Evolutionary conservation across 495 filamentous ascomycete species (phyloP), one percentile per base, ranked within the genome.

Genomic region (Xylaria palmicola): DNA sequence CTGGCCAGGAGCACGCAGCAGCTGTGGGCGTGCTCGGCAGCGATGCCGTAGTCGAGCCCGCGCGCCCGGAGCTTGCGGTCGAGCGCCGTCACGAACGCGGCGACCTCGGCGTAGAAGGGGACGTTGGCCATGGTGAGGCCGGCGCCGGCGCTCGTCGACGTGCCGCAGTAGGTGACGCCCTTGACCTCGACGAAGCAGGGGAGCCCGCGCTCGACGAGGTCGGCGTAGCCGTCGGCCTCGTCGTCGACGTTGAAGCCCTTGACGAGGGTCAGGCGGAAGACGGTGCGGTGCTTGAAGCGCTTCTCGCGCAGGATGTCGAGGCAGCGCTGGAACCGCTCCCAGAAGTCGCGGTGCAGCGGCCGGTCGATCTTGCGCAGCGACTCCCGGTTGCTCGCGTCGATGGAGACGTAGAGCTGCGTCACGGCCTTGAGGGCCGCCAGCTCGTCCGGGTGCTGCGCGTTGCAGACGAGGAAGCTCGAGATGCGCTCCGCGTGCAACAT

Each of bases 91-190:
- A 95, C 93, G 69, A 98, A 98, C 17, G 84, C 81, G 15, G 80
- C 76, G 13, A 98, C 88, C 72, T 98, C 93, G 64, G 87, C 85
- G 72, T 96, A 97, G 74, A 96, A 98, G 0, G 93, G 93, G 19
- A 97, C 93, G 67, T 98, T 97, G 66, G 90, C 83, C 93, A 97
- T 97, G 0, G 88, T 95, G 44, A 97, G 75, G 0, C 93, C 93
- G 1, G 90, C 93, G 52, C 85, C 87, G 5, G 86, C 85, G 13
- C 87, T 87, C 9, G 90, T 88, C 26, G 88, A 88, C 0, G 93
- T 97, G 17, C 93, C 93, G 74, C 93, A 98, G 79, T 92, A 98
- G 0, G 93, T 98, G 17, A 98, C 93, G 19, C 93, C 93, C 76
- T 98, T 98, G 68, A 97, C 83, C 75, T 98, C 93, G 20, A 97